Evolutionary conservation across 352 stramenopile genomes (phyloP).

Genomic region (Aphanomyces stellatus): DNA sequence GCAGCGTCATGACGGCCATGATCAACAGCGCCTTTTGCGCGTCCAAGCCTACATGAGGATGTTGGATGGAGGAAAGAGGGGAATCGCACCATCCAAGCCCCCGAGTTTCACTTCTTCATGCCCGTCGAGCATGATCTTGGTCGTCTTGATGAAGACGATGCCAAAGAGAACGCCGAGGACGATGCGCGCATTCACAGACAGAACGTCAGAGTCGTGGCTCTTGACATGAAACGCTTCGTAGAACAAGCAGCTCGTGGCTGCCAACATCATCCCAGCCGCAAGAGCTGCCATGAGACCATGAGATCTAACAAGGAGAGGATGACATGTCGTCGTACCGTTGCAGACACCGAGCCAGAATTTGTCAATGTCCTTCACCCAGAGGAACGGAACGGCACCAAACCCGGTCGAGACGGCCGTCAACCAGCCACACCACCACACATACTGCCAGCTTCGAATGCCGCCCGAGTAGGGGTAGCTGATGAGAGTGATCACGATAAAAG

Average conservation of each 20-base stretch:
- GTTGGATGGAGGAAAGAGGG: not conserved
- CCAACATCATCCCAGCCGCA: slow-evolving; percentile 98
- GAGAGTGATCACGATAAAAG: not conserved
- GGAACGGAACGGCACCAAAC: slow-evolving; percentile 91
- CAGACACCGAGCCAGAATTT: slow-evolving; percentile 93
- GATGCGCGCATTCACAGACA: slow-evolving; percentile 72
- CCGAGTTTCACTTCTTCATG: slow-evolving; percentile 93
- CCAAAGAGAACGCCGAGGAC: slow-evolving; percentile 85
- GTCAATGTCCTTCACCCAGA: slow-evolving; percentile 88
- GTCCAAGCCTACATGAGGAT: slow-evolving; percentile 57
- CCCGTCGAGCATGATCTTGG: slow-evolving; percentile 90
- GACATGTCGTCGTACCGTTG: slow-evolving; percentile 39
- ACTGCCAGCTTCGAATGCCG: slow-evolving; percentile 26
- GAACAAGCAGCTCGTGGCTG: slow-evolving; percentile 92
- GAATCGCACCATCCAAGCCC: slow-evolving; percentile 34
- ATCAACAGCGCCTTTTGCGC: slow-evolving; percentile 92
- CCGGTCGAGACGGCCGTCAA: slow-evolving; percentile 94
- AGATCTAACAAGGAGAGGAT: not conserved
- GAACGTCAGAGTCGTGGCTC: slow-evolving; percentile 54
- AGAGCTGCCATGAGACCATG: slow-evolving; percentile 36
- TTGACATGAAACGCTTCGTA: slow-evolving; percentile 87
- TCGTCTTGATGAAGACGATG: slow-evolving; percentile 95
- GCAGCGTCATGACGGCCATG: slow-evolving; percentile 98
- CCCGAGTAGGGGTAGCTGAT: slow-evolving; percentile 11
- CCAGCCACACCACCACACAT: slow-evolving; percentile 98